Evolutionary conservation across 2,329 filamentous ascomycete species (phyloP).

Genomic region (Colletotrichum godetiae): DNA sequence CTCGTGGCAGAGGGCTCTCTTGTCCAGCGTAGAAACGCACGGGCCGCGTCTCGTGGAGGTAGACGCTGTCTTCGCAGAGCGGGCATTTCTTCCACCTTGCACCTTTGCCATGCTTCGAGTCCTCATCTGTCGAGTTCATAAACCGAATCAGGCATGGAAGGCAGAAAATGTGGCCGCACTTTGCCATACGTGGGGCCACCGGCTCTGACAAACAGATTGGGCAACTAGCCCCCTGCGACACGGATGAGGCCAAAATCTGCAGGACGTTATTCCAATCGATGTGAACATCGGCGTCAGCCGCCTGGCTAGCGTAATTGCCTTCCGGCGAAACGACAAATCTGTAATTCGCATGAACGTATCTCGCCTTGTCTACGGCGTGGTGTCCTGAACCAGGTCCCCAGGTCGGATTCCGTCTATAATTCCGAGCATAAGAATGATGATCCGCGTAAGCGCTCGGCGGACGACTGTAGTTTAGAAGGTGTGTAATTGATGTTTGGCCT

Average conservation of each 20-base stretch:
- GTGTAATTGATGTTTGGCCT: slow-evolving; percentile 96
- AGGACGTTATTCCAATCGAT: slow-evolving; percentile 92
- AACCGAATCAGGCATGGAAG: slow-evolving; percentile 93
- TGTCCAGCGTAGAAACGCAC: slow-evolving; percentile 93
- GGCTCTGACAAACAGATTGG: slow-evolving; percentile 95
- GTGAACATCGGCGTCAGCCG: slow-evolving; percentile 86
- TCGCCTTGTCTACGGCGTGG: slow-evolving; percentile 90
- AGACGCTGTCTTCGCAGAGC: slow-evolving; percentile 94
- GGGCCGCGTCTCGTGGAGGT: slow-evolving; percentile 87
- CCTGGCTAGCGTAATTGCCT: slow-evolving; percentile 82
- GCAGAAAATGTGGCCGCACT: slow-evolving; percentile 97
- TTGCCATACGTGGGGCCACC: slow-evolving; percentile 95
- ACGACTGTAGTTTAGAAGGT: slow-evolving; percentile 90
- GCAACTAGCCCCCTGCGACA: slow-evolving; percentile 89
- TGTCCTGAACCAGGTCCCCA: slow-evolving; percentile 92
- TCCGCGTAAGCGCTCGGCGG: slow-evolving; percentile 77
- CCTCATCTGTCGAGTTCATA: slow-evolving; percentile 89
- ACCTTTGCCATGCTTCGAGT: slow-evolving; percentile 73
- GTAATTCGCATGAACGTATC: slow-evolving; percentile 95
- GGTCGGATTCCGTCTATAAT: slow-evolving; percentile 77
- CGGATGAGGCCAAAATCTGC: slow-evolving; percentile 89
- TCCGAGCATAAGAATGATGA: slow-evolving; percentile 62
- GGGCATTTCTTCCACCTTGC: slow-evolving; percentile 94
- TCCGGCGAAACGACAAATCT: slow-evolving; percentile 92
- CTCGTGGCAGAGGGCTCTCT: slow-evolving; percentile 81